A percentile compares a stretch with the other conserved stretches of the same genome.
Conservation (phyloP, 2,329 filamentous ascomycete genomes). For the Fusarium sp. region DNA sequence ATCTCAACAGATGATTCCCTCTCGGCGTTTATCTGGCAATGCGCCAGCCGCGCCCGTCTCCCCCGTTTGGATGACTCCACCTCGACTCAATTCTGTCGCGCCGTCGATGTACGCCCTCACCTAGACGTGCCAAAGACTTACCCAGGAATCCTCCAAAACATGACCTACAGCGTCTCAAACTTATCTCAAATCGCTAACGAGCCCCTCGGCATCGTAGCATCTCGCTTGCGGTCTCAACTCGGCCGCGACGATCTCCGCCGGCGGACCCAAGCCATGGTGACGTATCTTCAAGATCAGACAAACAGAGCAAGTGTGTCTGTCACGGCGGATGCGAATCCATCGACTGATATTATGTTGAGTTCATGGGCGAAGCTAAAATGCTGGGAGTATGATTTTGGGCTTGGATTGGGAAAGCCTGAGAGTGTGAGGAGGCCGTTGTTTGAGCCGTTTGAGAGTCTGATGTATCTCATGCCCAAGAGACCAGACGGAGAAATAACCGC, state of each 20-base stretch:
- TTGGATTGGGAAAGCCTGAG: conserved; percentile 57
- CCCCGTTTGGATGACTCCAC: conserved; percentile 43
- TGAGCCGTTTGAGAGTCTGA: conserved; percentile 56
- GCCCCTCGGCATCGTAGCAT: conserved; percentile 51
- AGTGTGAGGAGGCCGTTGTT: conserved; percentile 61
- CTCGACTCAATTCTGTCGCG: conserved; percentile 55
- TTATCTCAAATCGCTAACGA: conserved; percentile 44
- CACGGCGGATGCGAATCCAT: conserved; percentile 49
- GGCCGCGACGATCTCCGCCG: conserved; percentile 49
- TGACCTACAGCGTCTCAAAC: conserved; percentile 53
- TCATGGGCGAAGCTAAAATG: conserved; percentile 63
- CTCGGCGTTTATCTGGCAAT: conserved; percentile 62
- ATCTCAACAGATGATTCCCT: conserved; percentile 66
- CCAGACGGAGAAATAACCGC: conserved; percentile 56
- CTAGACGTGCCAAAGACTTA: conserved; percentile 57
- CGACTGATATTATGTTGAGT: conserved; percentile 61
- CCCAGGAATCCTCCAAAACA: conserved; percentile 59
- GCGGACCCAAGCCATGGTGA: conserved; percentile 54
- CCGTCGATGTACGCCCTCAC: conserved; percentile 58
- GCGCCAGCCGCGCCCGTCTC: conserved; percentile 53
- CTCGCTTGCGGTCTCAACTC: conserved; percentile 52
- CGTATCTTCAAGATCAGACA: conserved; percentile 46
- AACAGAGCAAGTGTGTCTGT: conserved; percentile 52
- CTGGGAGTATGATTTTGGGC: conserved; percentile 59
- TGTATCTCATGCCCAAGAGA: conserved; percentile 61